Evolutionary conservation across 2,329 filamentous ascomycete genomes (phyloP).

Genomic region (Microcyclospora pomicola): DNA sequence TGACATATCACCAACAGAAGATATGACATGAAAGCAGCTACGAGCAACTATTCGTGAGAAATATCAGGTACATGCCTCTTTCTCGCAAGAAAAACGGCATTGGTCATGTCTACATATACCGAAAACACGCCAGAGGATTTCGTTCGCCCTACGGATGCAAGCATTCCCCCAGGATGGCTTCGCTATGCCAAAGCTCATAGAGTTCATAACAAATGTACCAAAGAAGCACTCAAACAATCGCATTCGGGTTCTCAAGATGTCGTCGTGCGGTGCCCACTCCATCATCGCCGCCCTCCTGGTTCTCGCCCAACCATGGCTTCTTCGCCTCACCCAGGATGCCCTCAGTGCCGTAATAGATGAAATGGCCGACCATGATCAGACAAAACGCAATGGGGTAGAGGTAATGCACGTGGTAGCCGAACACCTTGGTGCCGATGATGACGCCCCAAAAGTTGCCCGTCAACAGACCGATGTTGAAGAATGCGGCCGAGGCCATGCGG

Average conservation of each 20-base stretch:
- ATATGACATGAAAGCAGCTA: too few species aligned
- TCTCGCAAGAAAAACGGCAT: too few species aligned
- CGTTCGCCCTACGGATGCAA: too few species aligned
- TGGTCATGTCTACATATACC: too few species aligned
- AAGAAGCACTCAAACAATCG: constrained; percentile 19
- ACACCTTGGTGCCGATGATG: constrained; percentile 78
- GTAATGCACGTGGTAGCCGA: constrained; percentile 67
- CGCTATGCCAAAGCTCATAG: too few species aligned
- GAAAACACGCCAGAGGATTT: too few species aligned
- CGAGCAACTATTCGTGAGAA: too few species aligned
- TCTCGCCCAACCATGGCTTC: constrained; percentile 88
- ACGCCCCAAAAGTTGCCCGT: constrained; percentile 97
- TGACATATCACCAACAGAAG: too few species aligned
- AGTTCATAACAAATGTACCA: too few species aligned
- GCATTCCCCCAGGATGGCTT: too few species aligned
- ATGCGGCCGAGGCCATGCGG: constrained; percentile 78
- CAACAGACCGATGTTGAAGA: constrained; percentile 90
- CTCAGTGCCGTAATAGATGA: constrained; percentile 77
- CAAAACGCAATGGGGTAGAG: constrained; percentile 95
- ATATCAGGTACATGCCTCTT: too few species aligned
- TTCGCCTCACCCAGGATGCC: constrained; percentile 70
- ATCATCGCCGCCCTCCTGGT: constrained; percentile 67
- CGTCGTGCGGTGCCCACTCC: constrained; percentile 78
- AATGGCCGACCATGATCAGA: constrained; percentile 71
- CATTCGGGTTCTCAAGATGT: constrained; percentile 31